Base-by-base conservation (phyloP, 345 rosid genomes). In the Bruguiera parviflora region DNA sequence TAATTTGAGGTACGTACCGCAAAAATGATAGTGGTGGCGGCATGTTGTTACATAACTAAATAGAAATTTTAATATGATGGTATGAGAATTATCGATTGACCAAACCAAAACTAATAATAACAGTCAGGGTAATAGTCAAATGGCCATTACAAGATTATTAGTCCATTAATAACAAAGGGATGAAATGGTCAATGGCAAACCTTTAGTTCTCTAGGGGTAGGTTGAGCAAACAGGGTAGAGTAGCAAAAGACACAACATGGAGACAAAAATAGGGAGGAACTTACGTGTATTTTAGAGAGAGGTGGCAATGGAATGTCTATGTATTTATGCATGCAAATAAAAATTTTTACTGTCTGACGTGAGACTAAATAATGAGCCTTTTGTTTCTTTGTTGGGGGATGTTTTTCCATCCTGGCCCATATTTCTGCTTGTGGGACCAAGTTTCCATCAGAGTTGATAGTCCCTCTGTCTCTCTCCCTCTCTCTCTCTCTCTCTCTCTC, bases 391-490 rank as follows among this genome's bases (percentile, higher is more conserved):
- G 74, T 66, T 43, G 49, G 75, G 58, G 74, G 65, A 49, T 78
- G 75, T 61, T 72, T 64, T 65, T 61, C 31, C 58, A 55, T 74
- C 57, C 51, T 78, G 87, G 84, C 76, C 87, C 87, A 73, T 73
- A 33, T 51, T 58, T 64, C 55, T 68, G 73, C 49, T 55, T 55
- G 83, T 81, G 83, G 83, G 87, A 80, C 76, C 83, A 74, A 52
- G 71, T 68, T 73, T 73, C 62, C 64, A 73, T 69, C 78, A 58
- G 46, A 73, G 62, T 69, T 69, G 67, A 83, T 81, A 76, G 82
- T 80, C 58, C 56, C 63, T 65, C 65, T 35, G 28, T 69, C 66
- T 71, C 29, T 46, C 66, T 70, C 39, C 28, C n/a, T 25, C 32
- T 53, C 78, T 63, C 53, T n/a, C n/a, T 71, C 66, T 73, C 62